Base-by-base conservation (phyloP, 2,329 filamentous ascomycete species). In the Fusarium bulbicola region DNA sequence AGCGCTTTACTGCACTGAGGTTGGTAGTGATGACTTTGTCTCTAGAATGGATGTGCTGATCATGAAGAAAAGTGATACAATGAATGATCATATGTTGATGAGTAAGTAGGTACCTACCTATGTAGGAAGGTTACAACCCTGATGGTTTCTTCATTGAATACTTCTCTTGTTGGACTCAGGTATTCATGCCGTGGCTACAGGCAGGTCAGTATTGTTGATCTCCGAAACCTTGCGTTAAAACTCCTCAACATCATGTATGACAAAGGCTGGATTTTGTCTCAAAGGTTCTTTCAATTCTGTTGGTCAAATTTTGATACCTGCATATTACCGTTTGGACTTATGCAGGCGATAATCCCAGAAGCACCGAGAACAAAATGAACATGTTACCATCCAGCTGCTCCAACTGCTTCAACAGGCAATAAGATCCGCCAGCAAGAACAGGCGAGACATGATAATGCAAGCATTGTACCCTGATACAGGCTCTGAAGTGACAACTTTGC, bases 331-430 rank as follows among this genome's bases (percentile, higher is more conserved):
- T 52, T 59, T 66, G 36, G 53, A 52, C 28, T 50, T 47, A 59
- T 39, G 28, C 49, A 59, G 40, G 47, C 58, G 32, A 56, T 40
- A 58, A 61, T 32, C 39, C n/a, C n/a, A 43, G 36, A 63, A 63
- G 28, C 57, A 39, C 36, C 34, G 46, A 42, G 45, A 42, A 63
- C n/a, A 47, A 59, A 59, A 50, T 54, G n/a, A 62, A 62, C 37
- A 50, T 64, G 59, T 52, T 61, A 50, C 59, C 59, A 56, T 57
- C 67, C 18, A 16, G 28, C 45, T 42, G 26, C 49, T 66, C 63
- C 18, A 16, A 30, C 42, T 42, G 26, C 46, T 66, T 63, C 39
- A 70, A 72, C 66, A 66, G 59, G 66, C 30, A 54, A 49, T 16
- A 45, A 49, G 21, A 43, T 42, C 37, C 12, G 46, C 52, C 42